These are phyloP conservation scores for Ustilago nuda DNA, from an alignment of 1,284 basidiomycete species.

Conservation along the genomic window DNA sequence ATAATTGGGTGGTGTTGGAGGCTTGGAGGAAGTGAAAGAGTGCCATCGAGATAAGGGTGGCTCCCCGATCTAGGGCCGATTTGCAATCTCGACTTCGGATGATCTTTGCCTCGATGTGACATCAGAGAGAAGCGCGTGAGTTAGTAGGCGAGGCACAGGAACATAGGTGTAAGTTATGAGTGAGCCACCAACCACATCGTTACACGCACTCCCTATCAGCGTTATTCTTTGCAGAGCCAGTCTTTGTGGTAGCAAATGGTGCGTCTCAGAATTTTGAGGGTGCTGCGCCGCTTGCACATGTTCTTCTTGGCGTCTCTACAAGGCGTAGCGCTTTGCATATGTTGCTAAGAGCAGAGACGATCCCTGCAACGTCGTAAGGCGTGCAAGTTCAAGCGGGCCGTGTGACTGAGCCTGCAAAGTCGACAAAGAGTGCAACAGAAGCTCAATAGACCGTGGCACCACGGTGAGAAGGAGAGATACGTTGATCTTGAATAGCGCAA, in stretches of 20 bases:
- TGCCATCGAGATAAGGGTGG: neutral
- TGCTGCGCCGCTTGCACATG: neutral
- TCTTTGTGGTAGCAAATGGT: constrained; percentile 3
- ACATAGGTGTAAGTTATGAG: constrained; percentile 4
- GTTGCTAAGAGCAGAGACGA: neutral
- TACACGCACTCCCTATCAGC: neutral
- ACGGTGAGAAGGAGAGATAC: neutral
- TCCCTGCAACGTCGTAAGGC: neutral
- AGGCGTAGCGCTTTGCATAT: neutral
- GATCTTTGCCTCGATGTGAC: neutral
- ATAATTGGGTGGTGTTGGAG: constrained; percentile 54
- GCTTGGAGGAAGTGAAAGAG: constrained; percentile 35
- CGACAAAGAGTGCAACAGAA: no score
- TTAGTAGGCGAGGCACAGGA: neutral
- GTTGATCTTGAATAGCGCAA: neutral
- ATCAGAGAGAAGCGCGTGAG: neutral
- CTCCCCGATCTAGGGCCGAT: neutral
- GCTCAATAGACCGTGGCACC: neutral
- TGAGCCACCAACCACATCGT: constrained; percentile 7
- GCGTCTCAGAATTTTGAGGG: constrained; percentile 9
- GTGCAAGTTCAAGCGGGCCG: neutral
- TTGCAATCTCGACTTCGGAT: neutral
- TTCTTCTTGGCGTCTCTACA: constrained; percentile 4
- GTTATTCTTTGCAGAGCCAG: neutral
- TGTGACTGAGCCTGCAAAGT: neutral